Percentiles rank a stretch among this genome's conserved stretches.
phyloP scores from a whole-genome alignment of 768 basidiomycete species.

The Brasilioporus rufonigricans region DNA sequence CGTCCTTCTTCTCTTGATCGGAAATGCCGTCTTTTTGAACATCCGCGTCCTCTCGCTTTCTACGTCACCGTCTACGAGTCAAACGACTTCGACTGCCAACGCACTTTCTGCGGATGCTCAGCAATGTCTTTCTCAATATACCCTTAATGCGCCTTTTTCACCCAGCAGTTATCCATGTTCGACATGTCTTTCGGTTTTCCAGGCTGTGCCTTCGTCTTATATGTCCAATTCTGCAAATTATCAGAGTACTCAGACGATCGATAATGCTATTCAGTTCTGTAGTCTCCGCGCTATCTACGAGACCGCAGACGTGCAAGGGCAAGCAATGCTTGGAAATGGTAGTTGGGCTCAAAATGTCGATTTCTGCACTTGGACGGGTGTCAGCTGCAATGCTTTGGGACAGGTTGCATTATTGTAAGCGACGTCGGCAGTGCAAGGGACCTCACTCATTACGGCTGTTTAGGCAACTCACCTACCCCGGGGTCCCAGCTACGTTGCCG shows the following conservation, averaged over 20 bases:
- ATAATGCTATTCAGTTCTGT: slow-evolving; percentile 46
- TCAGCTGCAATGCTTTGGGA: slow-evolving; percentile 42
- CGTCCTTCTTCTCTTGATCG: slow-evolving; percentile 42
- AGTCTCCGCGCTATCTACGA: slow-evolving; percentile 44
- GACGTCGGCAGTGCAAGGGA: background rate
- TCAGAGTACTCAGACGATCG: slow-evolving; percentile 32
- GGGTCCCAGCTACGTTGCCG: slow-evolving; percentile 44
- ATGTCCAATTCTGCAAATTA: slow-evolving; percentile 28
- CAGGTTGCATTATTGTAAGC: slow-evolving; percentile 43
- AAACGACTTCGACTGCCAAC: slow-evolving; percentile 25
- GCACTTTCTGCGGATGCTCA: slow-evolving; percentile 38
- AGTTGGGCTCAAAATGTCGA: slow-evolving; percentile 45
- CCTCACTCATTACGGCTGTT: background rate
- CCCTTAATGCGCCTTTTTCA: slow-evolving; percentile 41
- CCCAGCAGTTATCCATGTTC: slow-evolving; percentile 47
- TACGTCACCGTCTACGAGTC: slow-evolving; percentile 9
- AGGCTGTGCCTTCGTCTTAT: slow-evolving; percentile 37
- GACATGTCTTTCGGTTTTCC: slow-evolving; percentile 41
- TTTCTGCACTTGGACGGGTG: slow-evolving; percentile 48
- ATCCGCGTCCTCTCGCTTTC: slow-evolving; percentile 30
- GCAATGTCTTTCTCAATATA: slow-evolving; percentile 46
- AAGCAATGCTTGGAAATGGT: slow-evolving; percentile 37
- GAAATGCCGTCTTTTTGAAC: slow-evolving; percentile 39
- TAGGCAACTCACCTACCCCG: slow-evolving; percentile 44
- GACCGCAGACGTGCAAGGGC: slow-evolving; percentile 35